Conservation (phyloP, 371 early-diverging fungal species). For the Mucor plumbeus region DNA sequence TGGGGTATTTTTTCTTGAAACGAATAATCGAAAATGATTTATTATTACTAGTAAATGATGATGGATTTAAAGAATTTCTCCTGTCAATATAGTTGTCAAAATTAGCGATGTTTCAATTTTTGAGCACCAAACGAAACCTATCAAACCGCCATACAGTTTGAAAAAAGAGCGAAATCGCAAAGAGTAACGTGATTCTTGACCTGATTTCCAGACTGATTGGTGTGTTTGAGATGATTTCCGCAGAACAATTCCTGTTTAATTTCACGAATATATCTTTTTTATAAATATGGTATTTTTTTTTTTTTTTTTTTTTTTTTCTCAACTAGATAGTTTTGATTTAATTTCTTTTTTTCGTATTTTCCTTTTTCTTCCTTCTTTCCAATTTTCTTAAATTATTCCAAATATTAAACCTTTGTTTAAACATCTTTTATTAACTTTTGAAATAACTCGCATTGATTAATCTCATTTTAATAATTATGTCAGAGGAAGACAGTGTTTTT, state of each 20-base stretch:
- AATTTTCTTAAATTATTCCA: not conserved
- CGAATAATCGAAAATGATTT: not conserved
- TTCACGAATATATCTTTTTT: constrained; percentile 1
- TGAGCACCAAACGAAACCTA: constrained; percentile 6
- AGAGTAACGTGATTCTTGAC: constrained; percentile 9
- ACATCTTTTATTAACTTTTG: not conserved
- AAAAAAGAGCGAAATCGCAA: not conserved
- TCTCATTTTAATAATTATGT: not conserved
- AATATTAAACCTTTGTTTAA: not conserved
- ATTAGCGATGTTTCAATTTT: not conserved
- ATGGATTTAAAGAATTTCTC: not conserved
- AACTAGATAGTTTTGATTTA: not conserved
- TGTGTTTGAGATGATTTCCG: constrained; percentile 5
- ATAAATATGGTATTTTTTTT: constrained; percentile 3
- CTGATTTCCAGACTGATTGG: constrained; percentile 7
- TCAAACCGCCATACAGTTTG: not conserved
- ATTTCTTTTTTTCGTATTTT: not conserved
- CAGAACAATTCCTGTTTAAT: too few species aligned
- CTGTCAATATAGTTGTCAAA: constrained; percentile 3
- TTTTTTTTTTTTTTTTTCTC: not conserved
- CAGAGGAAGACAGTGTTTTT: constrained; percentile 5
- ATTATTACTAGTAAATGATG: not conserved
- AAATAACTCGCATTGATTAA: constrained; percentile 3
- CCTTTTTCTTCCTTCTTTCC: constrained; percentile 1
- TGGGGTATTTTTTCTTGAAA: not conserved